Evolutionary conservation across 108 stramenopile species (phyloP).

Genomic region (Aureococcus anophagefferens): DNA sequence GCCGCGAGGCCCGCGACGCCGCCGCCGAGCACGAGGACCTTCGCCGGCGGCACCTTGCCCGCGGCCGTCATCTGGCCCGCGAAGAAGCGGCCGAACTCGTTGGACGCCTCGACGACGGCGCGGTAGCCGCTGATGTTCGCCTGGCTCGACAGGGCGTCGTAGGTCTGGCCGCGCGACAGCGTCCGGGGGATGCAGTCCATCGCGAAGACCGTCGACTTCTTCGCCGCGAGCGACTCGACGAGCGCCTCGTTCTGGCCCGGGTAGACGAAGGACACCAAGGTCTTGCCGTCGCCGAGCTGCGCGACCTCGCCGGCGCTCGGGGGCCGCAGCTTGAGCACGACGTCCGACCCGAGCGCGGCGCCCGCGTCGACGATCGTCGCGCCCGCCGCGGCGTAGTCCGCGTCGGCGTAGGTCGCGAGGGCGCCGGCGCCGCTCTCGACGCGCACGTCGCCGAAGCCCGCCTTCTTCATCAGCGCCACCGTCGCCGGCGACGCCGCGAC

Average conservation of each 20-base stretch:
- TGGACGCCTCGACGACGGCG: conserved; percentile 91
- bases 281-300: conserved; percentile 56
- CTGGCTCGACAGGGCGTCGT: conserved; percentile 87
- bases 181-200: conserved; percentile 94
- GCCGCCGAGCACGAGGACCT: conserved; percentile 96
- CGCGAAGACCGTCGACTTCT: conserved; percentile 88
- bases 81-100: conserved; percentile 75
- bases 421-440: conserved; percentile 83
- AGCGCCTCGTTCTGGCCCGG: conserved; percentile 84
- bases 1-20: conserved; percentile 90
- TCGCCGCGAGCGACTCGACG: conserved; percentile 66
- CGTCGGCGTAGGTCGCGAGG: conserved; percentile 72
- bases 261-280: conserved; percentile 77
- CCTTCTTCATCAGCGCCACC: conserved; percentile 15
- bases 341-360: conserved; percentile 22
- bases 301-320: conserved; percentile 73
- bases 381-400: conserved; percentile 82
- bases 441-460: conserved; percentile 32
- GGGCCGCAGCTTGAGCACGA: conserved; percentile 56
- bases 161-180: conserved; percentile 89
- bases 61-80: conserved; percentile 68
- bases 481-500: conserved; percentile 78
- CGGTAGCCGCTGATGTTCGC: conserved; percentile 98
- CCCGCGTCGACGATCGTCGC: conserved; percentile 64
- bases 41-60: conserved; percentile 92